A percentile compares a stretch with the other conserved stretches of the same genome.
Evolutionary conservation across 2,329 filamentous ascomycete genomes (phyloP).

Genomic region (Fusarium algeriense): DNA sequence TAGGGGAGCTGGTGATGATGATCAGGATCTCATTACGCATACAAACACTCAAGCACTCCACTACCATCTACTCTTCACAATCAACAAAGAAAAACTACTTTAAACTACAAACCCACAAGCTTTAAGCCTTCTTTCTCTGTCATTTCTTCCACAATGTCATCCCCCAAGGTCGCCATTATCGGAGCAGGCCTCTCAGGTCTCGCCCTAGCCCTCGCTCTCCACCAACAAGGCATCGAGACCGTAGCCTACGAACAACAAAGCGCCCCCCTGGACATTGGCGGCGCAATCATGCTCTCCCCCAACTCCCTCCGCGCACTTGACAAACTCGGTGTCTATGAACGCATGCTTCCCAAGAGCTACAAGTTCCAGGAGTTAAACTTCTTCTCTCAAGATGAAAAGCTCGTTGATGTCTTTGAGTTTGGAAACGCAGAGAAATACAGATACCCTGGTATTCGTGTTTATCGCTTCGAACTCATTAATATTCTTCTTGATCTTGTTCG

Average conservation of each 20-base stretch:
- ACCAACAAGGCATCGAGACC: conserved; percentile 62
- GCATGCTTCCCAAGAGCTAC: conserved; percentile 59
- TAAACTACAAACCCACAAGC: too few species aligned
- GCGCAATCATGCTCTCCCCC: conserved; percentile 70
- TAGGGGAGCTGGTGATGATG: too few species aligned
- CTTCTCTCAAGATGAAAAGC: conserved; percentile 51
- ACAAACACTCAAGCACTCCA: background rate
- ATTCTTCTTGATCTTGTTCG: conserved; percentile 58
- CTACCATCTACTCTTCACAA: fast-evolving
- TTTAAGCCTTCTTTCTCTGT: fast-evolving
- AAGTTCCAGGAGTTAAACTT: conserved; percentile 65
- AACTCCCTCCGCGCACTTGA: conserved; percentile 69
- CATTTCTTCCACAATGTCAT: background rate
- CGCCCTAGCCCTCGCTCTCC: conserved; percentile 65
- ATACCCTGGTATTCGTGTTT: conserved; percentile 66
- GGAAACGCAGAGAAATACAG: conserved; percentile 62
- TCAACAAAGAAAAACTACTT: background rate
- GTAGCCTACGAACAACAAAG: conserved; percentile 65
- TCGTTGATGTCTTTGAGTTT: conserved; percentile 60
- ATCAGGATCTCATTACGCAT: background rate
- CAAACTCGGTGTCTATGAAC: conserved; percentile 60
- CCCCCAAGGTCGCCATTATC: conserved; percentile 47
- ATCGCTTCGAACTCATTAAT: conserved; percentile 64
- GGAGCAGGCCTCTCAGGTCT: conserved; percentile 61
- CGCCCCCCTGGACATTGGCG: conserved; percentile 61